Base-by-base conservation (phyloP, 2,329 filamentous ascomycete genomes). In the Biscogniauxia marginata region DNA sequence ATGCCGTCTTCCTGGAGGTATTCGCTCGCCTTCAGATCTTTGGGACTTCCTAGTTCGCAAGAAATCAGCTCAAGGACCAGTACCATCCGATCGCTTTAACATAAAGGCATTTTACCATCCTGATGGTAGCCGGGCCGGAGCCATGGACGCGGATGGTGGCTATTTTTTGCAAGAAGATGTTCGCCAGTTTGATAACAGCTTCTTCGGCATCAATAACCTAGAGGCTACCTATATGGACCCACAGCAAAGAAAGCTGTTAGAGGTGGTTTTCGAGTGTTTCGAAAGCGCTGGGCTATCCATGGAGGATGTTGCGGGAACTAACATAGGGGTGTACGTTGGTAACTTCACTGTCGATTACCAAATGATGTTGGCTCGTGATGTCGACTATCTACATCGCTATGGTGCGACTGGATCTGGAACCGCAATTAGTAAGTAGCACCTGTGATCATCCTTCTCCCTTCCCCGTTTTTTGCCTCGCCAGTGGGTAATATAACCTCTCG, bases 251-350 rank as follows among this genome's bases (percentile, higher is more conserved):
- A 61, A 69, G 25, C 61, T 72, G 1, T 63, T 73, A 1, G 74
- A 76, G 52, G 68, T 69, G 0, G 68, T 73, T 0, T 76, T 69
- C 54, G 73, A 76, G 46, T 65, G 63, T n/a, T 49, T 67, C 9
- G 63, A 63, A 43, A 63, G 53, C 24, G 46, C 58, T 2, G 64
- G 64, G 1, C 6, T 56, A 9, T 52, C 64, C 0, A 20, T 64
- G 39, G 54, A 59, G 0, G 4, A 50, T 1, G 11, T 64, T 0
- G 49, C 53, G 1, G 60, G 62, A 8, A 39, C 57, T 0, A 60
- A 54, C 4, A 63, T 54, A 1, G 62, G 62, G 5, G 53, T 57
- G 11, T 70, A 70, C 46, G 65, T 69, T 3, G 67, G 68, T 2
- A 63, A 65, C 21, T 70, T 69, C 56, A 59, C 58, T 1, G 44